phyloP scores from a whole-genome alignment of 2,329 filamentous ascomycete species.

The Fusarium floridanum region DNA sequence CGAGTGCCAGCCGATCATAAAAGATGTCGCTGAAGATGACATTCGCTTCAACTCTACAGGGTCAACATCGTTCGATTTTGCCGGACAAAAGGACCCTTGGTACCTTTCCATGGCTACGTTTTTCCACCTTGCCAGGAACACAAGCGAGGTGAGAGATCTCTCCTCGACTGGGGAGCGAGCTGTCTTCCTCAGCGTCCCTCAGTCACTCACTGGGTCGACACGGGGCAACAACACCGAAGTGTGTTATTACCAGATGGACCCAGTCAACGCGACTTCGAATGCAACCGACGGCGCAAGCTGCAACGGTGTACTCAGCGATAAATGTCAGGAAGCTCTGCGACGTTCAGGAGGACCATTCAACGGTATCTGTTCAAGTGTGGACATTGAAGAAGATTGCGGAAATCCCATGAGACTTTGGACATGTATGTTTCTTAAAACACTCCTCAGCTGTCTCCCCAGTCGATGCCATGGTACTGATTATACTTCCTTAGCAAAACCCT shows the following conservation, averaged over 20 bases:
- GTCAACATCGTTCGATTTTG: neutral
- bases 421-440: neutral
- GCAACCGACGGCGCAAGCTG: neutral
- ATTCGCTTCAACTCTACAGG: neutral
- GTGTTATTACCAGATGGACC: neutral
- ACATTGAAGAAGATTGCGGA: neutral
- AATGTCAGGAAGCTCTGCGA: neutral
- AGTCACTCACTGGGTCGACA: neutral
- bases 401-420: neutral
- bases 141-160: neutral
- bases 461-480: neutral
- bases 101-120: neutral
- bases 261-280: neutral
- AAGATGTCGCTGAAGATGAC: neutral
- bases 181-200: neutral
- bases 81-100: neutral
- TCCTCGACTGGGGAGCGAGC: neutral
- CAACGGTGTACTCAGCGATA: neutral
- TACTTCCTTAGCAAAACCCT: neutral
- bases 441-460: neutral
- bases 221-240: neutral
- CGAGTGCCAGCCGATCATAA: neutral
- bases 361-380: neutral
- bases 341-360: neutral
- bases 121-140: neutral